These are phyloP conservation scores for Ensete ventricosum DNA, from an alignment of 176 grass and related monocot species.

Conservation along the genomic window DNA sequence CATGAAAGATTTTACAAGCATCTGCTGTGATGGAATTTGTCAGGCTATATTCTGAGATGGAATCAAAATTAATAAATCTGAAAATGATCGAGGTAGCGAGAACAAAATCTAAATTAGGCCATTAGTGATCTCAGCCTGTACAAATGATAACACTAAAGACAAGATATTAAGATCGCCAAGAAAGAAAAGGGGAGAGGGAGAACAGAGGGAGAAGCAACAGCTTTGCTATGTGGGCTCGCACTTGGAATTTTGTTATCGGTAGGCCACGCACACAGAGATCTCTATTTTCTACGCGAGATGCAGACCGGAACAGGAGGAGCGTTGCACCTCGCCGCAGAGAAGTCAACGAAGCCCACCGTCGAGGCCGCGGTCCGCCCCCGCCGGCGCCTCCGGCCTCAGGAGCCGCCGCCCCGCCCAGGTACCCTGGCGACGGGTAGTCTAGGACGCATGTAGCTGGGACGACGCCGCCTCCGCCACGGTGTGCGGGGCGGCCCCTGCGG, in stretches of 20 bases:
- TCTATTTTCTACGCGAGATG: background rate
- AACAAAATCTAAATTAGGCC: too few species aligned
- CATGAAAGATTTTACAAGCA: too few species aligned
- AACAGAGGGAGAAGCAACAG: too few species aligned
- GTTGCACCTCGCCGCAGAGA: conserved; percentile 7
- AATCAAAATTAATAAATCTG: too few species aligned
- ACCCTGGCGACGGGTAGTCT: conserved; percentile 12
- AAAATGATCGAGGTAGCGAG: too few species aligned
- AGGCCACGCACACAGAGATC: background rate
- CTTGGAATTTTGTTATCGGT: background rate
- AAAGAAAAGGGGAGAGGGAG: too few species aligned
- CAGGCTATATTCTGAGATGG: too few species aligned
- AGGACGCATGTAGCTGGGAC: conserved; percentile 22
- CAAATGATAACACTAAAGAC: too few species aligned
- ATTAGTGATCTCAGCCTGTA: too few species aligned
- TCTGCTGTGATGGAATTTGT: too few species aligned
- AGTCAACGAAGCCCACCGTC: conserved; percentile 16
- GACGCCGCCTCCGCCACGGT: background rate
- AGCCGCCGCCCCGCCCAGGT: background rate
- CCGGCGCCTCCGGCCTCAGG: background rate
- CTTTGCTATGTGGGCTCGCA: too few species aligned
- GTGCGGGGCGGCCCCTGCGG: conserved; percentile 36
- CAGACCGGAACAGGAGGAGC: conserved; percentile 36
- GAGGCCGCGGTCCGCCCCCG: background rate
- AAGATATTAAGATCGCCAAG: background rate